Conservation (phyloP, 1,284 basidiomycete genomes). For the Irpex lacteus region DNA sequence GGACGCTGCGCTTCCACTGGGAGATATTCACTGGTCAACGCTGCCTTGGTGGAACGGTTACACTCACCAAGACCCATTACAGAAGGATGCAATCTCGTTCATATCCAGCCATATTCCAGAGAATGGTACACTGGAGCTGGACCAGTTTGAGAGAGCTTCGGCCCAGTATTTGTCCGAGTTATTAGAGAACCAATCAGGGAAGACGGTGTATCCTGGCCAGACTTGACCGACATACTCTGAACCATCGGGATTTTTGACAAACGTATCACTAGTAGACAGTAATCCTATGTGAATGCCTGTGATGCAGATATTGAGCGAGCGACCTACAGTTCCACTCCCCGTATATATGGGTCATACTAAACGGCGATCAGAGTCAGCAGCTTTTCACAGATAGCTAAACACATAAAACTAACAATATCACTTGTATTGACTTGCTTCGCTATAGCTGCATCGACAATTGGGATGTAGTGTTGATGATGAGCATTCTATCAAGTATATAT, state of each 20-base stretch:
- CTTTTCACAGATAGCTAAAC: constrained; percentile 12
- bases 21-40: not conserved
- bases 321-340: constrained; percentile 39
- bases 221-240: constrained; percentile 68
- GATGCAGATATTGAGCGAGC: not conserved
- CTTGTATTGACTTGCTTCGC: constrained; percentile 34
- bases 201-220: constrained; percentile 55
- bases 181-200: constrained; percentile 69
- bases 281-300: not conserved
- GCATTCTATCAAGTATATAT: constrained; percentile 20
- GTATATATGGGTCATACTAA: constrained; percentile 46
- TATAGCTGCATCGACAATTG: constrained; percentile 36
- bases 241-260: constrained; percentile 66
- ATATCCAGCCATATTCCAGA: constrained; percentile 78
- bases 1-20: constrained; percentile 50
- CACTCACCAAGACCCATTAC: constrained; percentile 56
- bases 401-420: constrained; percentile 34
- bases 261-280: constrained; percentile 42
- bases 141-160: constrained; percentile 49
- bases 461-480: constrained; percentile 36
- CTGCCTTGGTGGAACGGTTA: not conserved
- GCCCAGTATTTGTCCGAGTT: constrained; percentile 40
- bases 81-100: constrained; percentile 69
- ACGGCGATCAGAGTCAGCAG: not conserved
- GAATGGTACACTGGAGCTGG: constrained; percentile 50